Evolutionary conservation across 805 yeast species (phyloP), one percentile per base, ranked within the genome.

Genomic region (Teunomyces gatunensis): DNA sequence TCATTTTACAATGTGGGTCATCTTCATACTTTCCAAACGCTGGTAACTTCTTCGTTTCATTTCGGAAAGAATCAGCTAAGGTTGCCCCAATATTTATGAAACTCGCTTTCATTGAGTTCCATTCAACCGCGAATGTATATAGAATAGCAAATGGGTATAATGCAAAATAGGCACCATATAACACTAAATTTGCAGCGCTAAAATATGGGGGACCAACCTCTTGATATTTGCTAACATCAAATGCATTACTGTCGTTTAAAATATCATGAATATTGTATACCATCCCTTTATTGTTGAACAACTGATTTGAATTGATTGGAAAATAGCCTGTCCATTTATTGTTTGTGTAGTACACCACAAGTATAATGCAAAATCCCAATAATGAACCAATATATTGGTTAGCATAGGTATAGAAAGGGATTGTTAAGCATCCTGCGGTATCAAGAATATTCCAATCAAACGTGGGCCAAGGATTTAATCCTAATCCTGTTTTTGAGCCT

Each of bases 161-260:
- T 33, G 78, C 77, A 60, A 80, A 81, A 56, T 55, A 75, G 0
- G 82, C 77, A 15, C 87, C 86, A 56, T 81, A 83, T 17, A 73
- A 61, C 7, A 83, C 79, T 49, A 83, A 63, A 58, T 79, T 79
- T 1, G 83, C 87, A 5, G 89, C 87, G 25, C 80, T 59, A 57
- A 80, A 82, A 61, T 76, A 84, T 6, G 89, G 89, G 6, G 87
- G 84, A 1, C 87, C 85, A 51, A 81, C 77, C n/a, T 61, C 50
- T 47, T 69, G 67, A 58, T 82, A 83, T 54, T 75, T 76, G 2
- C 54, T 59, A 18, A 61, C 50, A 55, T 81, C 84, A 40, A 83
- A 71, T 13, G 59, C 54, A 48, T 73, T 75, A 13, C 77, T 60
- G 3, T 60, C 64, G 44, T 75, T 63, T 37, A 83, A 58, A 13